phyloP scores from a whole-genome alignment of 768 basidiomycete species.

The Phanerochaete sordida region DNA sequence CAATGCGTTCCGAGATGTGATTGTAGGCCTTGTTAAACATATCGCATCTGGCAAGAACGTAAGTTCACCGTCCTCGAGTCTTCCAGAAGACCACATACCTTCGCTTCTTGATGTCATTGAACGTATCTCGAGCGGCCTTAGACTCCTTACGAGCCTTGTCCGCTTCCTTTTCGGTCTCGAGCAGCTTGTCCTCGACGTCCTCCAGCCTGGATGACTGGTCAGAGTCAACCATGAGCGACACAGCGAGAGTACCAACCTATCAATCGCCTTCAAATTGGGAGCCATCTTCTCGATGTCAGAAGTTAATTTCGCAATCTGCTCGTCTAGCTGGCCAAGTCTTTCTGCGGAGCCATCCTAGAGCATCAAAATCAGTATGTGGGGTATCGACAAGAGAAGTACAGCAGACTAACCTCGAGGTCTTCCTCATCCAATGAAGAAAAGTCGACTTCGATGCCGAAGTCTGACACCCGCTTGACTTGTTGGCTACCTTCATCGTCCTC shows the following conservation, averaged over 20 bases:
- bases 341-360: constrained; percentile 58
- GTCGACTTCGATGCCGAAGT: constrained; percentile 89
- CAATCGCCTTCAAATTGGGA: constrained; percentile 96
- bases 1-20: constrained; percentile 93
- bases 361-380: background rate
- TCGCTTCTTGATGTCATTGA: constrained; percentile 80
- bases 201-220: constrained; percentile 53
- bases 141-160: constrained; percentile 90
- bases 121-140: constrained; percentile 86
- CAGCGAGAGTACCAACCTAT: constrained; percentile 48
- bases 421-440: constrained; percentile 74
- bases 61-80: background rate
- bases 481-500: constrained; percentile 84
- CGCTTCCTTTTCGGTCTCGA: constrained; percentile 88
- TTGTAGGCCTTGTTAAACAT: constrained; percentile 95
- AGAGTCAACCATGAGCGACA: background rate
- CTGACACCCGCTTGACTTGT: constrained; percentile 62
- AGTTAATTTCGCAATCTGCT: constrained; percentile 63
- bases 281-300: constrained; percentile 90
- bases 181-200: constrained; percentile 79
- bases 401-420: constrained; percentile 55
- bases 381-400: background rate
- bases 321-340: constrained; percentile 68
- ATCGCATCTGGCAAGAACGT: constrained; percentile 48
- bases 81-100: constrained; percentile 46